phyloP scores from a whole-genome alignment of 306 rosid species.

The Trifolium dubium region DNA sequence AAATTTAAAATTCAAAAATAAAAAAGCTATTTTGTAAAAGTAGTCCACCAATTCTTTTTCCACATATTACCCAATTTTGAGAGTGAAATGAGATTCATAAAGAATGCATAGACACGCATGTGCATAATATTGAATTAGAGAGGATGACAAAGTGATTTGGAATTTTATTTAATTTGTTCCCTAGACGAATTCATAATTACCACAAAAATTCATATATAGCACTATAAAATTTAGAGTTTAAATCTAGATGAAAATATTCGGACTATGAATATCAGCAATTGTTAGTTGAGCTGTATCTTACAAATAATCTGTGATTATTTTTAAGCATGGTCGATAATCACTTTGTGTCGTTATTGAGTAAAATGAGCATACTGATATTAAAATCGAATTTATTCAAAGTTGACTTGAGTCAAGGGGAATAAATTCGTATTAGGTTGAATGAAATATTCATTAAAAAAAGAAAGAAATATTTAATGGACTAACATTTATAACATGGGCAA shows the following conservation, averaged over 20 bases:
- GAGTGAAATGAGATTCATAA: constrained; percentile 1
- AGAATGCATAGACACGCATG: not conserved
- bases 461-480: not conserved
- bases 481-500: not conserved
- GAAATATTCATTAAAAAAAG: not conserved
- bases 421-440: not conserved
- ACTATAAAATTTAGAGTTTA: too few relatives aligned
- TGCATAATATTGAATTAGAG: not conserved
- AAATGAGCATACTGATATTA: not conserved
- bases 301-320: too few relatives aligned
- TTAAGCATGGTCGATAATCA: not conserved
- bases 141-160: not conserved
- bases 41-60: not conserved
- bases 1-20: constrained; percentile 11
- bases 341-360: not conserved
- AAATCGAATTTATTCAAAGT: not conserved
- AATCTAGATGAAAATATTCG: too few relatives aligned
- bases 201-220: too few relatives aligned
- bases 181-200: too few relatives aligned
- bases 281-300: too few relatives aligned
- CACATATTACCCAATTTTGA: not conserved
- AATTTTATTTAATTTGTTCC: not conserved
- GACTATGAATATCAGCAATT: too few relatives aligned
- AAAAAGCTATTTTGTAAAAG: constrained; percentile 9
- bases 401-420: constrained; percentile 11